Evolutionary conservation across 345 rosid species (phyloP).

Genomic region (Sonneratia alba): DNA sequence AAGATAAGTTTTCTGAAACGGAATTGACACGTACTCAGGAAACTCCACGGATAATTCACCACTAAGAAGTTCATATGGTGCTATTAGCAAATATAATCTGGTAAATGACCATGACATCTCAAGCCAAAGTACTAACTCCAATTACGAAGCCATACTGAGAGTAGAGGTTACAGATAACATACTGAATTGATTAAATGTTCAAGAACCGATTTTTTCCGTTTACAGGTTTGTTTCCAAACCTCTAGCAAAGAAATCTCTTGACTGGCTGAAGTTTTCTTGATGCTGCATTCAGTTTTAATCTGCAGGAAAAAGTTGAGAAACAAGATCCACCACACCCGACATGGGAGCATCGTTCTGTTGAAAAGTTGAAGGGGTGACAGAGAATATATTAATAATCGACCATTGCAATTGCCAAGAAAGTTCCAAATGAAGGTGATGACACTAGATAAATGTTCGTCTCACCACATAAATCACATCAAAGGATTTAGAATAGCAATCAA

Average conservation of each 20-base stretch:
- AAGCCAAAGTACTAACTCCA: not conserved
- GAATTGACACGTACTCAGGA: not conserved
- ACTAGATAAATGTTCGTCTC: constrained; percentile 18
- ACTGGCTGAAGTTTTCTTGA: not conserved
- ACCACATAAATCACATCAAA: constrained; percentile 74
- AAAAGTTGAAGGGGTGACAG: not conserved
- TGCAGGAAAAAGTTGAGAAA: constrained; percentile 35
- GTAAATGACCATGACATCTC: not conserved
- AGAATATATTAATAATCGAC: not conserved
- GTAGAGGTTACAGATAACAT: not conserved
- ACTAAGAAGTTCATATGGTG: not conserved
- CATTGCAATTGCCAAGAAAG: not conserved
- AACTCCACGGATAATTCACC: not conserved
- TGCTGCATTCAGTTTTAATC: constrained; percentile 11
- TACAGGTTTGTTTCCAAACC: not conserved
- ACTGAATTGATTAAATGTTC: not conserved
- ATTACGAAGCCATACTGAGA: too few relatives aligned
- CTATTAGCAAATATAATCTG: not conserved
- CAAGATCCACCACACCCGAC: constrained; percentile 64
- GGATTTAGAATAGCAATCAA: constrained; percentile 49
- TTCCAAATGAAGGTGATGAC: not conserved
- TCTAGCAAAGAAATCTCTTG: not conserved
- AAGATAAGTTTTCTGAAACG: not conserved
- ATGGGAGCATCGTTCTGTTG: constrained; percentile 70
- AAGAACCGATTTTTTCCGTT: not conserved